A percentile compares a stretch with the other conserved stretches of the same genome.
Conservation (phyloP, 208 protist genomes). For the Zelonia costaricensis region DNA sequence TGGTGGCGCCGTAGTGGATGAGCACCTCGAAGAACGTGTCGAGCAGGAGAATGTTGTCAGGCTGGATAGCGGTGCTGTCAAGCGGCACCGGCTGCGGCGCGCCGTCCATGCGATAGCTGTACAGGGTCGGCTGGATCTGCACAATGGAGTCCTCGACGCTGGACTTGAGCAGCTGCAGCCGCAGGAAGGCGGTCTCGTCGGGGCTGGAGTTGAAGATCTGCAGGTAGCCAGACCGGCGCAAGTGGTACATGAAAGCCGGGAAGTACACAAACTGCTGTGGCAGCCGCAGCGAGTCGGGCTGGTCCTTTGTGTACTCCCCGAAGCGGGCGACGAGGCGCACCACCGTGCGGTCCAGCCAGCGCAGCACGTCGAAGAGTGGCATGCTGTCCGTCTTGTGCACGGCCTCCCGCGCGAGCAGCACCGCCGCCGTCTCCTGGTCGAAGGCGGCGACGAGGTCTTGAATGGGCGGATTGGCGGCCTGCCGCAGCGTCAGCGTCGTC, state of each 20-base stretch:
- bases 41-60: constrained; percentile 97
- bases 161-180: constrained; percentile 96
- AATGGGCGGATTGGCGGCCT: constrained; percentile 50
- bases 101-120: constrained; percentile 95
- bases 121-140: constrained; percentile 99
- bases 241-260: constrained; percentile 99
- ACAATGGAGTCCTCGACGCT: constrained; percentile 93
- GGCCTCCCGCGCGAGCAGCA: constrained; percentile 97
- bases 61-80: constrained; percentile 86
- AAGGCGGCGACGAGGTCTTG: constrained; percentile 89
- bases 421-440: constrained; percentile 98
- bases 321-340: constrained; percentile 98
- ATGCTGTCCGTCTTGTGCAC: constrained; percentile 96
- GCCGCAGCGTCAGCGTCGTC: constrained; percentile 77
- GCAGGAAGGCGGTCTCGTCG: constrained; percentile 98
- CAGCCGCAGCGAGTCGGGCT: constrained; percentile 92
- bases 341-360: constrained; percentile 98
- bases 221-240: constrained; percentile 97
- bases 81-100: constrained; percentile 91
- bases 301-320: constrained; percentile 91
- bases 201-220: constrained; percentile 98
- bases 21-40: constrained; percentile 99
- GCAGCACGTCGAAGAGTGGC: constrained; percentile 97
- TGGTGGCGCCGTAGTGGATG: constrained; percentile 96
- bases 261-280: constrained; percentile 95